A percentile compares a stretch with the other conserved stretches of the same genome.
These are phyloP conservation scores for Venturia nashicola DNA, from an alignment of 2,329 filamentous ascomycete genomes.

Conservation along the genomic window DNA sequence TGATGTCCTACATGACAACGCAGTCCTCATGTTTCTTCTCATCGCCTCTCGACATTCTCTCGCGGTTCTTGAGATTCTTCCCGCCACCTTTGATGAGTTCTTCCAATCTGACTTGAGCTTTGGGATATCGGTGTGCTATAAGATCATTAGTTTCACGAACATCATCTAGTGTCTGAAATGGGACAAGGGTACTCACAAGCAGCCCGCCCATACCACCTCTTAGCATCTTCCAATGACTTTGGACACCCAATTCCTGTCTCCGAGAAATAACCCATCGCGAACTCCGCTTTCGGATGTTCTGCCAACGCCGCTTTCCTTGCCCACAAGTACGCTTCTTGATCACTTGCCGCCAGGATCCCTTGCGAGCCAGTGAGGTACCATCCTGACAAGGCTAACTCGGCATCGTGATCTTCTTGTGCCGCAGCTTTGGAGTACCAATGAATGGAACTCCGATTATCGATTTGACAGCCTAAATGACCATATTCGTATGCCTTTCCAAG, in stretches of 20 bases:
- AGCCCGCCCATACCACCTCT: constrained; percentile 95
- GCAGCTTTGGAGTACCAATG: constrained; percentile 90
- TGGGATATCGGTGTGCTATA: constrained; percentile 83
- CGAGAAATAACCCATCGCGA: constrained; percentile 96
- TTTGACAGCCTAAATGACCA: constrained; percentile 66
- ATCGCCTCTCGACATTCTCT: constrained; percentile 9
- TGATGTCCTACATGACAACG: constrained; percentile 6
- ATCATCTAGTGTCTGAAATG: background rate
- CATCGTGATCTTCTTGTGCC: constrained; percentile 86
- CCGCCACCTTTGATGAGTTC: constrained; percentile 75
- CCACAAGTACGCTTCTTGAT: constrained; percentile 96
- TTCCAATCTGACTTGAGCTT: constrained; percentile 83
- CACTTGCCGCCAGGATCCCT: constrained; percentile 77
- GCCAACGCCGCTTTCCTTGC: constrained; percentile 83
- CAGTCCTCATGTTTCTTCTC: constrained; percentile 10
- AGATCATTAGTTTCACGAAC: constrained; percentile 12
- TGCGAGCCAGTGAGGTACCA: constrained; percentile 89
- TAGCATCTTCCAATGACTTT: constrained; percentile 84
- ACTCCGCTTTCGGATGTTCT: constrained; percentile 85
- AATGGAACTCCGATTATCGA: constrained; percentile 77
- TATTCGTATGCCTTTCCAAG: constrained; percentile 85
- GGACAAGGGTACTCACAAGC: constrained; percentile 57
- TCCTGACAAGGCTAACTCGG: constrained; percentile 49
- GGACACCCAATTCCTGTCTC: constrained; percentile 86
- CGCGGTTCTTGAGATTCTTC: constrained; percentile 46